phyloP scores from a whole-genome alignment of 2,329 filamentous ascomycete species.

The Diplocarpon rosae region DNA sequence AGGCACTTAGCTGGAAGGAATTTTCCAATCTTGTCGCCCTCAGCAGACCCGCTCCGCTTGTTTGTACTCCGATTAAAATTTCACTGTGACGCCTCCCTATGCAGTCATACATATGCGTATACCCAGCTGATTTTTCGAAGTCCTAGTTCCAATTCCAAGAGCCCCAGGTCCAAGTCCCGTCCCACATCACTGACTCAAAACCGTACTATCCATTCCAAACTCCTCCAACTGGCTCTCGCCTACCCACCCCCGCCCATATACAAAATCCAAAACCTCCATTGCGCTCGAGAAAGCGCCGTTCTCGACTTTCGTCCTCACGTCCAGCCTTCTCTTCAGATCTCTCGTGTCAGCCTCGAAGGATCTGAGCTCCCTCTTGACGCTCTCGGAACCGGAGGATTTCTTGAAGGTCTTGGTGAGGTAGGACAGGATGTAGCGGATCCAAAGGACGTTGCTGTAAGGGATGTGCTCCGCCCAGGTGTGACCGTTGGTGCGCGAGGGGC shows the following conservation, averaged over 20 bases:
- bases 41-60: too few species aligned
- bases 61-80: too few species aligned
- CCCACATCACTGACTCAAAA: conserved; percentile 4
- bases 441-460: conserved; percentile 55
- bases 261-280: conserved; percentile 14
- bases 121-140: too few species aligned
- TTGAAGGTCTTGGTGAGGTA: conserved; percentile 32
- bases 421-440: conserved; percentile 50
- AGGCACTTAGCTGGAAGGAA: too few species aligned
- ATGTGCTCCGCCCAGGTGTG: conserved; percentile 40
- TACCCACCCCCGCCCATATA: conserved; percentile 17
- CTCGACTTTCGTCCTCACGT: conserved; percentile 27
- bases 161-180: too few species aligned
- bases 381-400: background rate
- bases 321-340: conserved; percentile 43
- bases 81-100: too few species aligned
- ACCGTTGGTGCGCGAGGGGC: conserved; percentile 1
- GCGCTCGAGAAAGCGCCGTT: conserved; percentile 18
- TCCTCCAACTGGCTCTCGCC: conserved; percentile 11
- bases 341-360: conserved; percentile 37
- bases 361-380: conserved; percentile 29
- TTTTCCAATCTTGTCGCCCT: too few species aligned
- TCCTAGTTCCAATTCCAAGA: too few species aligned
- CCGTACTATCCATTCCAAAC: conserved; percentile 5
- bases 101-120: too few species aligned